Evolutionary conservation across 208 protist genomes (phyloP), one percentile per base, ranked within the genome.

Genomic region (Leptomonas pyrrhocoris): DNA sequence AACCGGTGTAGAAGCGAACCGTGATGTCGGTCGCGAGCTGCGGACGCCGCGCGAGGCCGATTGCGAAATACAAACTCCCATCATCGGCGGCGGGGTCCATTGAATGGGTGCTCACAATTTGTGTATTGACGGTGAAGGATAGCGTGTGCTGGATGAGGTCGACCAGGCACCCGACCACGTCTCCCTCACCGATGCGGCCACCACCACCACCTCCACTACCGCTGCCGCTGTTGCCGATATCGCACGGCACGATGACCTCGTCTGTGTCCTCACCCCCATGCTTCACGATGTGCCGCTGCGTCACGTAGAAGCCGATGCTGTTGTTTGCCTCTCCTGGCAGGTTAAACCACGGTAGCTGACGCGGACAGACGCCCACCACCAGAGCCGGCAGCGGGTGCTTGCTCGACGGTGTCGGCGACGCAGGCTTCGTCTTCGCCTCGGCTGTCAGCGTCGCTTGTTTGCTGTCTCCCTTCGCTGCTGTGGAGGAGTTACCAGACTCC

Each of bases 231-330:
- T 25, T 73, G 53, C 58, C 18, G 42, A 31, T 28, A 36, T 64
- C 68, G 18, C 51, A 40, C 1, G 80, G 69, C 27, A 92, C 56
- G 23, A 74, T 69, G 6, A 91, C 76, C 8, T 75, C 68, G 28
- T 86, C 82, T 0, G 76, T 70, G 25, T 92, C 83, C 18, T 66
- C 58, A 34, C 46, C 53, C 12, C 89, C 85, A 65, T 91, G 71
- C 36, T 72, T 76, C 65, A 88, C 84, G 43, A 92, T 72, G 57
- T 86, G 84, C n/a, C 80, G 81, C 61, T 92, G 85, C 7, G 78
- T 57, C 30, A 81, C 81, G 59, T 89, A 91, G 23, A 90, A 80
- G 13, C 89, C 89, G n/a, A 92, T 66, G 62, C 89, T 92, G 78
- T 68, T n/a, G 25, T 66, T 45, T 27, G 83, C 82, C 68, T 91